Evolutionary conservation across 352 stramenopile species (phyloP).

Genomic region (Globisporangium lucens): DNA sequence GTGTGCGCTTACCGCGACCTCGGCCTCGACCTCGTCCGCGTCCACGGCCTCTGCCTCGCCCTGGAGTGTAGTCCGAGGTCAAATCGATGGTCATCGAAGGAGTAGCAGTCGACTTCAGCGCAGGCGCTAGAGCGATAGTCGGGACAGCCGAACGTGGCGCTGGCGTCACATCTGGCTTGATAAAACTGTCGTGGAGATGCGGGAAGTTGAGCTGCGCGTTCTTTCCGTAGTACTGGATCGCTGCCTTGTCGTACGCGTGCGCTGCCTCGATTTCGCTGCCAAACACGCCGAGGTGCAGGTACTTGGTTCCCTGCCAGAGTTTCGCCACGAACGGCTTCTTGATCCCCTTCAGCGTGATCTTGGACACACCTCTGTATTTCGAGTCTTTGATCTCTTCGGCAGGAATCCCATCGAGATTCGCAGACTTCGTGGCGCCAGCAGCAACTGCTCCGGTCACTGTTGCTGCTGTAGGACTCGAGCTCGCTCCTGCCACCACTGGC

Average conservation of each 20-base stretch:
- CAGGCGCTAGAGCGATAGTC: constrained; percentile 5
- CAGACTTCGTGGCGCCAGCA: constrained; percentile 5
- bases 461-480: background rate
- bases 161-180: constrained; percentile 35
- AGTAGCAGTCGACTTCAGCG: constrained; percentile 10
- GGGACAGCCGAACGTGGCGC: constrained; percentile 10
- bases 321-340: constrained; percentile 84
- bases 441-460: background rate
- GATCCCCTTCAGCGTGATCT: constrained; percentile 72
- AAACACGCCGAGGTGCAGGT: constrained; percentile 66
- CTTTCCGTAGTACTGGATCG: constrained; percentile 63
- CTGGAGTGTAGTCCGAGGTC: constrained; percentile 13
- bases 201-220: constrained; percentile 76
- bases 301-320: constrained; percentile 61
- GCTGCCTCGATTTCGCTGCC: constrained; percentile 77
- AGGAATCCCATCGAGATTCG: constrained; percentile 17
- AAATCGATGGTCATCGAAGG: constrained; percentile 15
- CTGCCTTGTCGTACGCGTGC: constrained; percentile 78
- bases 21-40: constrained; percentile 36
- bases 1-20: constrained; percentile 48
- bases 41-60: constrained; percentile 30
- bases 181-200: constrained; percentile 69
- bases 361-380: constrained; percentile 79
- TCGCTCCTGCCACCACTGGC: constrained; percentile 22
- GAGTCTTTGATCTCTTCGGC: constrained; percentile 58